Base-by-base conservation (phyloP, 2,329 filamentous ascomycete species). In the Ophioceras dolichostomum region DNA sequence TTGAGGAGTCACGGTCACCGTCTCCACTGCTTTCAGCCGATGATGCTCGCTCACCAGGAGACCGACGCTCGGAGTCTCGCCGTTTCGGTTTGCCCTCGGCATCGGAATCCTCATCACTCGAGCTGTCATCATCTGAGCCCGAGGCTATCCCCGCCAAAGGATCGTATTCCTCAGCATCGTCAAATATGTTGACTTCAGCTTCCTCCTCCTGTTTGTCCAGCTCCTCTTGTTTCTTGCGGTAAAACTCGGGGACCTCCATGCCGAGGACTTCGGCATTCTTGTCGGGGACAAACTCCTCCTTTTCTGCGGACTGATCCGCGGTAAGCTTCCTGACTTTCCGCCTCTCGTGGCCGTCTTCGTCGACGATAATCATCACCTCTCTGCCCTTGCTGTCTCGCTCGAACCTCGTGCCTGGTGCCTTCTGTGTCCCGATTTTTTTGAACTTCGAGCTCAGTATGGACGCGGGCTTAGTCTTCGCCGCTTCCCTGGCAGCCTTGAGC, bases 341-440 rank as follows among this genome's bases (percentile, higher is more conserved):
- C 54, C 77, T 78, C 54, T 78, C 76, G 45, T 77, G 69, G 0
- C 76, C 76, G 49, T 80, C 68, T 44, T 79, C 74, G 45, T 80
- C 76, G 14, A 78, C 61, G 12, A 78, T 74, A 34, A 81, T 78
- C 42, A 80, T 59, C 10, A 80, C 70, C 46, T 80, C 73, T 34
- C 75, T 62, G 1, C 76, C 76, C 46, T 67, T 76, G 40, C 60
- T 64, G 48, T 80, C 76, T 14, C 61, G 60, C 51, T 80, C 76
- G 47, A 79, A 74, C 40, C 73, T 67, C 7, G 69, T 69, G 5
- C 68, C 69, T 0, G 70, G 61, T 20, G 62, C 61, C 45, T 68
- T 64, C 42, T 65, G 68, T 8, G 60, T 62, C 2, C 75, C 74
- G 38, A 83, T 76, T 57, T 77, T 82, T 45, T 68, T 78, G 55